A percentile compares a stretch with the other conserved stretches of the same genome.
Conservation (phyloP, 495 filamentous ascomycete species). For the Cercophora sp. region DNA sequence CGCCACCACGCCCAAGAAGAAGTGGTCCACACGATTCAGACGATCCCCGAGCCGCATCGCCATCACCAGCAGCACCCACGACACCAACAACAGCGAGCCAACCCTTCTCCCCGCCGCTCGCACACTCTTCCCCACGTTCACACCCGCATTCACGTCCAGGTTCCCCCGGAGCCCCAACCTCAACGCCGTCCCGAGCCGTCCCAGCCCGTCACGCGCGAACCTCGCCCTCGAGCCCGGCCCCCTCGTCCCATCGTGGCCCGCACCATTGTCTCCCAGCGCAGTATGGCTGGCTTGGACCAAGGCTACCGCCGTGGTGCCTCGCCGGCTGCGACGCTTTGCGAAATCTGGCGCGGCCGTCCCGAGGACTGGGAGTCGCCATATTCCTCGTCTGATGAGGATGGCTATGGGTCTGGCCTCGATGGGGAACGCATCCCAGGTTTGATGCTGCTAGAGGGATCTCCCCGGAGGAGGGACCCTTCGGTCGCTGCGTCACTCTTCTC, state of each 20-base stretch:
- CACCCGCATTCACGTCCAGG: not conserved
- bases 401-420: constrained; percentile 8
- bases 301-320: constrained; percentile 8
- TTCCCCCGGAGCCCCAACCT: not conserved
- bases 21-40: no score
- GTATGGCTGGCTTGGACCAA: constrained; percentile 15
- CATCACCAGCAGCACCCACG: not conserved
- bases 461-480: constrained; percentile 1
- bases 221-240: not conserved
- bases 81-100: not conserved
- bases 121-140: not conserved
- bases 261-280: constrained; percentile 9
- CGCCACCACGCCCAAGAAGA: not conserved
- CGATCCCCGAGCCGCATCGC: not conserved
- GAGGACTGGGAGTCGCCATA: constrained; percentile 32
- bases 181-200: not conserved
- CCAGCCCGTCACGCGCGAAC: not conserved
- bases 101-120: not conserved
- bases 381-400: constrained; percentile 12
- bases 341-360: constrained; percentile 27
- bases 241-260: constrained; percentile 5
- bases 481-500: constrained; percentile 3
- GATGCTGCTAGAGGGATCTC: constrained; percentile 11
- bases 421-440: constrained; percentile 6
- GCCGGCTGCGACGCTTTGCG: constrained; percentile 21